These are phyloP conservation scores for Cystobasidium pallidum DNA, from an alignment of 1,284 basidiomycete genomes.

Conservation along the genomic window DNA sequence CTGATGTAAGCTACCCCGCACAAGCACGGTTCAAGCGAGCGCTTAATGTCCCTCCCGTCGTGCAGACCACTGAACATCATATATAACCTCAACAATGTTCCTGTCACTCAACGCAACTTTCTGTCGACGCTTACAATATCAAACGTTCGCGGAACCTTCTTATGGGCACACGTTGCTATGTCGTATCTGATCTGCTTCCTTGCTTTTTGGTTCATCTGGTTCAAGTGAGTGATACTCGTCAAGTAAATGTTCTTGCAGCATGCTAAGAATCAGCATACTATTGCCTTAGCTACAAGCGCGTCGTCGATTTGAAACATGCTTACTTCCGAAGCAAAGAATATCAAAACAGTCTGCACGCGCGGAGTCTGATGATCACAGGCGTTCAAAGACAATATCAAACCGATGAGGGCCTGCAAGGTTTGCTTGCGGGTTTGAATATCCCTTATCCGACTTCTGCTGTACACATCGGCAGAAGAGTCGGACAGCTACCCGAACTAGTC, in stretches of 20 bases:
- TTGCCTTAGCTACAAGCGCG: constrained; percentile 40
- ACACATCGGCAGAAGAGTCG: constrained; percentile 76
- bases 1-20: constrained; percentile 66
- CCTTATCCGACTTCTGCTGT: constrained; percentile 83
- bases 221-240: constrained; percentile 48
- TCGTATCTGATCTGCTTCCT: constrained; percentile 65
- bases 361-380: constrained; percentile 72
- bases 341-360: constrained; percentile 72
- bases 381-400: constrained; percentile 75
- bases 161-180: constrained; percentile 75
- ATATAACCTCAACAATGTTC: constrained; percentile 70
- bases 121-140: constrained; percentile 78
- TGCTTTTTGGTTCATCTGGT: constrained; percentile 68
- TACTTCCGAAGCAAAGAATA: constrained; percentile 81
- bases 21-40: too few species aligned
- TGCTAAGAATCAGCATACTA: neutral
- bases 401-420: constrained; percentile 64
- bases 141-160: constrained; percentile 67
- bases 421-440: constrained; percentile 57
- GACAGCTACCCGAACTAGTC: constrained; percentile 73
- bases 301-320: constrained; percentile 44
- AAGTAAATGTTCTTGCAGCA: neutral
- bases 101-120: constrained; percentile 62
- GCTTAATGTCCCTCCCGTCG: neutral
- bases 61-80: constrained; percentile 57